These are phyloP conservation scores for Euphorbia peplus DNA, from an alignment of 345 rosid genomes.

Conservation along the genomic window DNA sequence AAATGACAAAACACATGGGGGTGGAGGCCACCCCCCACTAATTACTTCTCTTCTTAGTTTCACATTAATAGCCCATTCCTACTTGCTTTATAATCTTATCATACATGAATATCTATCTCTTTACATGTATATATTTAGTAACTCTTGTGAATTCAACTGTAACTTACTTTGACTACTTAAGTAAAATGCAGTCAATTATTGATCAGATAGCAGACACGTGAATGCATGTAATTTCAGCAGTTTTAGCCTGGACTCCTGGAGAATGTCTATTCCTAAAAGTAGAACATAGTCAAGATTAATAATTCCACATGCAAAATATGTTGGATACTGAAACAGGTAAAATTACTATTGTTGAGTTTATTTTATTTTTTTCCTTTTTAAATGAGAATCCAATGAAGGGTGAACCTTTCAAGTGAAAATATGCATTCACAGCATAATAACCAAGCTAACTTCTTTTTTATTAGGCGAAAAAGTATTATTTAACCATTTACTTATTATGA, in stretches of 20 bases:
- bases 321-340: background rate
- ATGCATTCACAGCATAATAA: too few species aligned
- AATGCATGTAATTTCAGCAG: background rate
- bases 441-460: too few species aligned
- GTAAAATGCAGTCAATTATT: background rate
- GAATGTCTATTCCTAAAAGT: background rate
- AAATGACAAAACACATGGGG: slow-evolving; percentile 31
- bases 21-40: slow-evolving; percentile 20
- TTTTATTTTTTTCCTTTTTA: background rate
- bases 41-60: slow-evolving; percentile 16
- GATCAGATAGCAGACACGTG: background rate
- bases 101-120: background rate
- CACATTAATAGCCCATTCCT: slow-evolving; percentile 33
- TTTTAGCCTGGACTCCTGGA: background rate
- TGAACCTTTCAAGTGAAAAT: background rate
- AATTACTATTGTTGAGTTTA: too few species aligned
- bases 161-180: background rate
- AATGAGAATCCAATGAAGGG: background rate
- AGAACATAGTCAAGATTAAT: background rate
- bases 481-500: too few species aligned
- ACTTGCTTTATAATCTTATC: slow-evolving; percentile 23
- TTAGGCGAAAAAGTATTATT: too few species aligned
- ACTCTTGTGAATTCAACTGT: background rate
- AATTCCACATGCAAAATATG: slow-evolving; percentile 2
- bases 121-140: too few species aligned